Conservation (phyloP, 2,329 filamentous ascomycete genomes). For the Trichoderma breve region DNA sequence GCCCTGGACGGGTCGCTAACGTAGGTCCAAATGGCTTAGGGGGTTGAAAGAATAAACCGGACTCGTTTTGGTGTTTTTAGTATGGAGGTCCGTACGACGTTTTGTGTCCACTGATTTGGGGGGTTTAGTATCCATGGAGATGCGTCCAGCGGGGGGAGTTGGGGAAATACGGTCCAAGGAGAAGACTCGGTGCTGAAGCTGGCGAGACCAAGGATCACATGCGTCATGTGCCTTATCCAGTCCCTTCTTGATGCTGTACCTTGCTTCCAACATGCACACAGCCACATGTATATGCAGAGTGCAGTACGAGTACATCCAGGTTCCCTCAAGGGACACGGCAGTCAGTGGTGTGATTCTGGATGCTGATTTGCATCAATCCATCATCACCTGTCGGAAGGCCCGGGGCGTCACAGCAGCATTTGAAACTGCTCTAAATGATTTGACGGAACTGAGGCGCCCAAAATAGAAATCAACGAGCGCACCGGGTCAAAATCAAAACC, state of each 20-base stretch:
- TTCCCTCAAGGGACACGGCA: not conserved
- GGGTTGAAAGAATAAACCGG: not conserved
- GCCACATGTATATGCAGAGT: not conserved
- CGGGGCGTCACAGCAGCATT: not conserved
- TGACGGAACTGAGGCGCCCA: not conserved
- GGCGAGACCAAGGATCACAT: not conserved
- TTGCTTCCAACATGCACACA: not conserved
- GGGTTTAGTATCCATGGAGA: no score
- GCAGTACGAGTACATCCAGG: not conserved
- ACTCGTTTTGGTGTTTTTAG: not conserved
- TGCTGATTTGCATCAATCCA: not conserved
- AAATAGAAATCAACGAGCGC: not conserved
- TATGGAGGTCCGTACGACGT: not conserved
- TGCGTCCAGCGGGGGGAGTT: no score
- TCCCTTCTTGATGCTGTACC: not conserved
- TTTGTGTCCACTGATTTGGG: not conserved
- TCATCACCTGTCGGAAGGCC: slow-evolving; percentile 4
- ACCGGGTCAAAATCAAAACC: not conserved
- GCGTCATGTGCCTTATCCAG: not conserved
- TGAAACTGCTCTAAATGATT: not conserved
- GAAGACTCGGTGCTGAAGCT: not conserved
- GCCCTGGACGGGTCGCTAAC: slow-evolving; percentile 1
- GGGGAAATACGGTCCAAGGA: not conserved
- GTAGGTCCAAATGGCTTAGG: not conserved
- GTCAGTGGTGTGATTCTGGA: not conserved